Evolutionary conservation across 2,329 filamentous ascomycete species (phyloP).

Genomic region (Paraphoma sp.): DNA sequence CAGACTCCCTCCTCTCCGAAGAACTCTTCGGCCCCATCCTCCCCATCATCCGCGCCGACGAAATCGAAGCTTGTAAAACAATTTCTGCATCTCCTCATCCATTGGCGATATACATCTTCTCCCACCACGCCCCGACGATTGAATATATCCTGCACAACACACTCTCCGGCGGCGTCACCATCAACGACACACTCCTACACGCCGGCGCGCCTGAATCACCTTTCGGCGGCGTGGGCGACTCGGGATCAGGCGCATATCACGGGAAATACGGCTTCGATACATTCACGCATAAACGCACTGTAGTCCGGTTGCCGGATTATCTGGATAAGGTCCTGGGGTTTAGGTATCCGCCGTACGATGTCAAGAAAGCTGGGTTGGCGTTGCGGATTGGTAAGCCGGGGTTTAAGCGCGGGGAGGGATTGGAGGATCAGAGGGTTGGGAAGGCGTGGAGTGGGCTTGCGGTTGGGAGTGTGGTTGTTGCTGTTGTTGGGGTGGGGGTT

Average conservation of each 20-base stretch:
- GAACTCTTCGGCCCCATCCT: constrained; percentile 56
- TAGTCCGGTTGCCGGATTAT: neutral
- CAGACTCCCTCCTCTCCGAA: constrained; percentile 52
- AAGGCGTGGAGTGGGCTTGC: neutral
- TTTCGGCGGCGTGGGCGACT: constrained; percentile 4
- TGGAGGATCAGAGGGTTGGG: neutral
- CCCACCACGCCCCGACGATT: neutral
- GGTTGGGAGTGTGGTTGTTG: neutral
- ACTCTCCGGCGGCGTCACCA: constrained; percentile 1
- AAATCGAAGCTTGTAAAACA: neutral
- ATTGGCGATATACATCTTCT: constrained; percentile 1
- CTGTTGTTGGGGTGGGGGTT: neutral
- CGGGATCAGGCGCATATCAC: neutral
- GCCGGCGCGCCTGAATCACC: neutral
- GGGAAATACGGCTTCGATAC: neutral
- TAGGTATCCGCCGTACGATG: constrained; percentile 2
- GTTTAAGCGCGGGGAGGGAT: neutral
- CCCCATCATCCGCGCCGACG: constrained; percentile 48
- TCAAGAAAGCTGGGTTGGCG: neutral
- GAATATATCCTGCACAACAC: constrained; percentile 1
- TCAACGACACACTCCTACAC: constrained; percentile 2
- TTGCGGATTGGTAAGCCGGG: neutral
- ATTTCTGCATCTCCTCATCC: neutral
- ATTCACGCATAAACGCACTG: neutral
- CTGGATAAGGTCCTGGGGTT: neutral